Base-by-base conservation (phyloP, 352 stramenopile genomes). In the Globisporangium viniferum region DNA sequence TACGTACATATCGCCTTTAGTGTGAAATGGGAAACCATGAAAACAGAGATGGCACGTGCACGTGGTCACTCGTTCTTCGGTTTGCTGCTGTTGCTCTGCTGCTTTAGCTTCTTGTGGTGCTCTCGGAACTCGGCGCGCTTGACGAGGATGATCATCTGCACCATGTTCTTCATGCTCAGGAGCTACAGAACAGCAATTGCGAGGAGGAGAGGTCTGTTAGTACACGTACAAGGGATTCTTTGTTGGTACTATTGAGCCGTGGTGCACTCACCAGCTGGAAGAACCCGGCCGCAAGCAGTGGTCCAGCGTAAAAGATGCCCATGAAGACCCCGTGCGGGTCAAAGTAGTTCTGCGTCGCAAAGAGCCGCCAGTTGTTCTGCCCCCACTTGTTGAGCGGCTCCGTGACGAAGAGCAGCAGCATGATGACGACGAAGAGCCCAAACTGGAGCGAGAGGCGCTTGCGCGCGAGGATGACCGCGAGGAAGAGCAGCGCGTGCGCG, bases 311-410 rank as follows among this genome's bases (percentile, higher is more conserved):
- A 70, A 96, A 92, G 68, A 93, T 89, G 31, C 79, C 82, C 69
- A 94, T 91, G 71, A 96, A 96, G 15, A 96, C 80, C 0, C 88
- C 88, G 22, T 80, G 76, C 51, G 78, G 62, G 60, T 94, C 88
- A 68, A 96, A 96, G 73, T 96, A 96, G 51, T 90, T 75, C 62
- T 96, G 88, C 54, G 88, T 90, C 24, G 85, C 84, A 22, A 96
- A 66, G 4, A 78, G 53, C 12, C 63, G 70, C 88, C 88, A 96
- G 64, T 93, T 80, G 39, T 57, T 58, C 18, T 76, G 73, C 27
- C 68, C 82, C 82, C 81, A 92, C 46, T 67, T 73, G 64, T 96
- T 96, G 10, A 96, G 61, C 20, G 44, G 58, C 72, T 96, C 87
- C 12, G 85, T 82, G 62, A 79, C 60, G 33, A 78, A 69, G 6